phyloP scores from a whole-genome alignment of 352 stramenopile species.

The Phytophthora rubi region DNA sequence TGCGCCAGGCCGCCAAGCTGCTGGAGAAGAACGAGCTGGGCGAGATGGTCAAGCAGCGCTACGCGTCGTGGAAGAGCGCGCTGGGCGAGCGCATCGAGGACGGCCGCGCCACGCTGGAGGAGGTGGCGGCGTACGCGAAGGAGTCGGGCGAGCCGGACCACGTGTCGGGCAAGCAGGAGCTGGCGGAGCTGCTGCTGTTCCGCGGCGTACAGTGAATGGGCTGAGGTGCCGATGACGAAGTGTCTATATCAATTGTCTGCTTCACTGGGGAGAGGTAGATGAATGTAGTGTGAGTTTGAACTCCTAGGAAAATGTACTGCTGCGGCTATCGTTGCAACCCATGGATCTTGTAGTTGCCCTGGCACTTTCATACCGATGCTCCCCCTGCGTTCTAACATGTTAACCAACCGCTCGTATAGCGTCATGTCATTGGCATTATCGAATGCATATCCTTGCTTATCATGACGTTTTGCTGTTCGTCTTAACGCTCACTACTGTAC shows the following conservation, averaged over 20 bases:
- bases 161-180: constrained; percentile 77
- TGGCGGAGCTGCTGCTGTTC: constrained; percentile 74
- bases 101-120: constrained; percentile 68
- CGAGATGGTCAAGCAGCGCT: constrained; percentile 62
- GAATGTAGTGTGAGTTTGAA: too few relatives aligned
- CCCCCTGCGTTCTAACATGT: too few relatives aligned
- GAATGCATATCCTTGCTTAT: too few relatives aligned
- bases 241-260: too few relatives aligned
- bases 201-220: constrained; percentile 33
- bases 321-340: constrained; percentile 1
- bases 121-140: constrained; percentile 54
- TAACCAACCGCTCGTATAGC: too few relatives aligned
- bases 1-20: constrained; percentile 76
- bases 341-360: too few relatives aligned
- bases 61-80: constrained; percentile 68
- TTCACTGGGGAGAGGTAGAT: too few relatives aligned
- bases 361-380: too few relatives aligned
- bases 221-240: neutral
- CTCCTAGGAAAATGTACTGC: too few relatives aligned
- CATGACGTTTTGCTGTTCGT: too few relatives aligned
- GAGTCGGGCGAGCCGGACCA: constrained; percentile 63
- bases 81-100: constrained; percentile 69
- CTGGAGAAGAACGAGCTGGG: constrained; percentile 60
- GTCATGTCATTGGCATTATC: too few relatives aligned
- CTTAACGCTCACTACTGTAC: too few relatives aligned